Base-by-base conservation (phyloP, 257 asterid species). In the Fraxinus anomala region DNA sequence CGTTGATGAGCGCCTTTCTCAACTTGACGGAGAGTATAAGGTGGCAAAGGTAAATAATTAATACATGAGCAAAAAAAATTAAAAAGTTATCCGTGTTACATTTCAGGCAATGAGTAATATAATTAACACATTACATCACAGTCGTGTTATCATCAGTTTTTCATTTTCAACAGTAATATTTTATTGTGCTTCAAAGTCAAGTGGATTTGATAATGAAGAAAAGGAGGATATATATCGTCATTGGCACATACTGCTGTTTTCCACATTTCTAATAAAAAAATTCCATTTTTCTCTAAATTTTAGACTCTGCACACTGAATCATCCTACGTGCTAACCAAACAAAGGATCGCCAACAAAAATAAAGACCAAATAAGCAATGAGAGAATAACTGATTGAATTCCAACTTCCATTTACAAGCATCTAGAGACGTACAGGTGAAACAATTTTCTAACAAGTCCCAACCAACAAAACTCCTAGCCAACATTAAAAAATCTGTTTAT, bases 301-400 rank as follows among this genome's bases (percentile, higher is more conserved):
- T 54, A 54, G 65, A 17, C 65, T 54, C 7, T 54, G 26, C 11
- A 54, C 65, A 19, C 23, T 54, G 9, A 54, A 59, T 31, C 49
- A 33, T 49, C 77, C 73, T 28, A 30, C 39, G 70, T 36, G 14
- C 30, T 75, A 67, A 34, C 73, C 72, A 33, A 51, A 30, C 72
- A 68, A 82, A 77, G 56, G 77, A 73, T 68, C 30, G 28, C 37
- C 72, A 51, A 61, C 51, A 71, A 76, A 54, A 54, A 17, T 54
- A 8, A 17, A 54, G 65, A 54, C 65, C 33, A 33, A 49, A 67
- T 76, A 81, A 81, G 54, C 56, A 42, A n/a, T 0, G 17, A 70
- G 49, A 21, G 66, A 73, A 37, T 1, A 75, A 68, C 6, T n/a
- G 74, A 56, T 37, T 31, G 75, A 31, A 23, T 70, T 71, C 73